Percentiles rank a stretch among this genome's conserved stretches.
These are phyloP conservation scores for Exophiala aquamarina DNA, from an alignment of 2,329 filamentous ascomycete species.

Conservation along the genomic window DNA sequence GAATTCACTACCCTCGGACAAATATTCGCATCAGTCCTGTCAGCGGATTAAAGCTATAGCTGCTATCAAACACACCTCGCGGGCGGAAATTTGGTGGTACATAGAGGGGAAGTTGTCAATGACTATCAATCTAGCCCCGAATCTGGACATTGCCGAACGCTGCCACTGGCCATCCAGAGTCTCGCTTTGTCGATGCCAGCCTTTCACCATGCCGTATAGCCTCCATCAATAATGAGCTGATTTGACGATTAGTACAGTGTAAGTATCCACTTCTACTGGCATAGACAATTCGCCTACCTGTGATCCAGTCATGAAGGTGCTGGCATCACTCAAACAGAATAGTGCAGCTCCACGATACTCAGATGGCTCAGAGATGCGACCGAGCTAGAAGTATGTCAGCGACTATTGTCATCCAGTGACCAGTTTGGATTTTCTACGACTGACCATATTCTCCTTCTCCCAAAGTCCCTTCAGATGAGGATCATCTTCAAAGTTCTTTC, in stretches of 20 bases:
- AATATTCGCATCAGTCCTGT: slow-evolving; percentile 28
- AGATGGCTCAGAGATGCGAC: too few species aligned
- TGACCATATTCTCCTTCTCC: slow-evolving; percentile 47
- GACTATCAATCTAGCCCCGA: not conserved
- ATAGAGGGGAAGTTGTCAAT: not conserved
- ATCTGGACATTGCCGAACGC: not conserved
- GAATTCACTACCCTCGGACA: slow-evolving; percentile 60
- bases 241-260: slow-evolving; percentile 35
- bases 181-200: not conserved
- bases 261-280: not conserved
- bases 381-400: slow-evolving; percentile 3
- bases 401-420: slow-evolving; percentile 30
- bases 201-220: slow-evolving; percentile 25
- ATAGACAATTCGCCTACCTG: slow-evolving; percentile 5
- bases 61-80: too few species aligned
- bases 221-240: slow-evolving; percentile 45
- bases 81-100: too few species aligned
- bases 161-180: too few species aligned
- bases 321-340: slow-evolving; percentile 50
- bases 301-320: slow-evolving; percentile 58
- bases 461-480: slow-evolving; percentile 54
- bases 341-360: slow-evolving; percentile 64
- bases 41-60: slow-evolving; percentile 7
- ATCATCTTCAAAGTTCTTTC: too few species aligned
- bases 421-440: slow-evolving; percentile 37